Evolutionary conservation across 2,329 filamentous ascomycete species (phyloP).

Genomic region (Cladosporium halotolerans): DNA sequence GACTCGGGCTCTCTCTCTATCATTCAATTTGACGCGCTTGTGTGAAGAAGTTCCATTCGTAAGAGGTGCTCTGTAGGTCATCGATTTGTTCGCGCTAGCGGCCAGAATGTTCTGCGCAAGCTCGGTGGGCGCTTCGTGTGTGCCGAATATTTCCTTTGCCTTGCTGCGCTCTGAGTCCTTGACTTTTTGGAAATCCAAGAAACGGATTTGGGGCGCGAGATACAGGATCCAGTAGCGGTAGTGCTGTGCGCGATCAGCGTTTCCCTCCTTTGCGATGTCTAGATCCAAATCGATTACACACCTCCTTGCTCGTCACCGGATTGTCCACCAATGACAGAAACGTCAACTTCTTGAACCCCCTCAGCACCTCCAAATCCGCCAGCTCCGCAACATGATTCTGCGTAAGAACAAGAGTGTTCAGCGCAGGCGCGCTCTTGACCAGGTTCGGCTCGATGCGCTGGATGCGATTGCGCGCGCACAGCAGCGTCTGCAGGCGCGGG

Average conservation of each 20-base stretch:
- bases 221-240: constrained; percentile 91
- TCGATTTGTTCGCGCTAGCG: constrained; percentile 71
- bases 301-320: constrained; percentile 87
- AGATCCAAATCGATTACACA: constrained; percentile 39
- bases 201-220: constrained; percentile 76
- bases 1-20: constrained; percentile 77
- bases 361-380: constrained; percentile 78
- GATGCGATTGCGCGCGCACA: constrained; percentile 85
- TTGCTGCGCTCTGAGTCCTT: constrained; percentile 74
- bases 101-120: constrained; percentile 80
- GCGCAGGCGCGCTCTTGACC: constrained; percentile 68
- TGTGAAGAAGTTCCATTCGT: constrained; percentile 34
- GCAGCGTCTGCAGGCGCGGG: constrained; percentile 77
- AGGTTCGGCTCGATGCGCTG: constrained; percentile 71
- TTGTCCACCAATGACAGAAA: constrained; percentile 81
- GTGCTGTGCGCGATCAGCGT: constrained; percentile 49
- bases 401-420: constrained; percentile 75
- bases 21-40: constrained; percentile 56
- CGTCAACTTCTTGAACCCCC: constrained; percentile 61
- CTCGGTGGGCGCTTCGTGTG: constrained; percentile 62
- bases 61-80: constrained; percentile 44
- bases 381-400: constrained; percentile 78
- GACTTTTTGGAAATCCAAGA: constrained; percentile 88
- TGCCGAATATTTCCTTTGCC: constrained; percentile 78
- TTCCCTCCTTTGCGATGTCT: constrained; percentile 7